These are phyloP conservation scores for Melaleuca alternifolia DNA, from an alignment of 345 rosid species.

Conservation along the genomic window DNA sequence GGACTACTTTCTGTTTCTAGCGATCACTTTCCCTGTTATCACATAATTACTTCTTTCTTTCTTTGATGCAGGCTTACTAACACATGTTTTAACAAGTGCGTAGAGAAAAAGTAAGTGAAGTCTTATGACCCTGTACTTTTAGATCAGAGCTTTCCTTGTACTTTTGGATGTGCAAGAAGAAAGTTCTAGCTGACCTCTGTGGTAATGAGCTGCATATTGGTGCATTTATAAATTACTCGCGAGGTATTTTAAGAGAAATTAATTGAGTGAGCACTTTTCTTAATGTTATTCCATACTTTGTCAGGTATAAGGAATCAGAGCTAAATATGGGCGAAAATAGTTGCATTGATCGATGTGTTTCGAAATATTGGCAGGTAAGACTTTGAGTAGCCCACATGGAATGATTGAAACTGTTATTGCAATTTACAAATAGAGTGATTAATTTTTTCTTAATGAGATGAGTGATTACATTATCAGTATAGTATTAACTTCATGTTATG, in stretches of 20 bases:
- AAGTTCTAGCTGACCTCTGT: background rate
- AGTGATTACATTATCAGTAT: background rate
- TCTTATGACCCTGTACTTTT: background rate
- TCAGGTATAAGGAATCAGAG: conserved; percentile 89
- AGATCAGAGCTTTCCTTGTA: background rate
- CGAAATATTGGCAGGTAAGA: conserved; percentile 88
- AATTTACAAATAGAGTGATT: background rate
- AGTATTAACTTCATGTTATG: background rate
- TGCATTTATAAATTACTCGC: background rate
- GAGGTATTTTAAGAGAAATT: background rate
- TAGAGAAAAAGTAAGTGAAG: conserved; percentile 66
- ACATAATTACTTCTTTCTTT: background rate
- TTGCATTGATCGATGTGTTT: conserved; percentile 97
- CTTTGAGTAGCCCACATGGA: background rate
- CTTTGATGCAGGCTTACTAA: conserved; percentile 63
- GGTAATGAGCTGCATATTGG: background rate
- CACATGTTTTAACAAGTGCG: conserved; percentile 85
- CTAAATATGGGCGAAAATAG: conserved; percentile 98
- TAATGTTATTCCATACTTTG: background rate
- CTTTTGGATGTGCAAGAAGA: background rate
- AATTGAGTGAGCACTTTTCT: background rate
- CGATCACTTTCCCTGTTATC: background rate
- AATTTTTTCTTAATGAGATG: background rate
- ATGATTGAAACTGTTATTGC: background rate
- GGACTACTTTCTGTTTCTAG: background rate